phyloP scores from a whole-genome alignment of 2,329 filamentous ascomycete genomes.

The Ophiognomonia clavigignenti-juglandacearum region DNA sequence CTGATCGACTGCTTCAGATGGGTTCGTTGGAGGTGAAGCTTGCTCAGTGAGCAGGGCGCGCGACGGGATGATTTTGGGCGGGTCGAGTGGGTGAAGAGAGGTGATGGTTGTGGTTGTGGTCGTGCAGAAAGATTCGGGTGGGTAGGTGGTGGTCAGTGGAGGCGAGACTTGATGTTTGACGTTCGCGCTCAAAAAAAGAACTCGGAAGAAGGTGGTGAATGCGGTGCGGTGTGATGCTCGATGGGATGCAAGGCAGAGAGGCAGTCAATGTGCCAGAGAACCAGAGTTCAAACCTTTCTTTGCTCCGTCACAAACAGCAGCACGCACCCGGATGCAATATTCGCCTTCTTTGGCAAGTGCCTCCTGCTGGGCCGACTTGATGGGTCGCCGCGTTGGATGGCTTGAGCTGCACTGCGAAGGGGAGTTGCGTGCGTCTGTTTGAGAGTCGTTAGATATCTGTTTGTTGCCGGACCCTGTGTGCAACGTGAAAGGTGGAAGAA shows the following conservation, averaged over 20 bases:
- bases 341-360: slow-evolving; percentile 7
- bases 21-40: slow-evolving; percentile 8
- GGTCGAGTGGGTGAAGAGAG: slow-evolving; percentile 5
- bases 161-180: slow-evolving; percentile 13
- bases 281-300: slow-evolving; percentile 21
- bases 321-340: slow-evolving; percentile 3
- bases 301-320: slow-evolving; percentile 14
- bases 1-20: slow-evolving; percentile 16
- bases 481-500: neutral
- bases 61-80: slow-evolving; percentile 7
- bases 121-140: slow-evolving; percentile 13
- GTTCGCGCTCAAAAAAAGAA: slow-evolving; percentile 14
- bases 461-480: neutral
- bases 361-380: neutral
- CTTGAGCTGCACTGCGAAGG: too few relatives aligned
- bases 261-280: slow-evolving; percentile 17
- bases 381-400: slow-evolving; percentile 1
- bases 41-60: slow-evolving; percentile 14
- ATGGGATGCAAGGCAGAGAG: slow-evolving; percentile 10
- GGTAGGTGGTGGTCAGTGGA: slow-evolving; percentile 15
- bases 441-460: slow-evolving; percentile 5
- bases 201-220: slow-evolving; percentile 13
- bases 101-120: slow-evolving; percentile 13
- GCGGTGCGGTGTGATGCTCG: slow-evolving; percentile 14
- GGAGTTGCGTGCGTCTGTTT: too few relatives aligned